Conservation (phyloP, 257 asterid species). For the Marsdenia floribunda region DNA sequence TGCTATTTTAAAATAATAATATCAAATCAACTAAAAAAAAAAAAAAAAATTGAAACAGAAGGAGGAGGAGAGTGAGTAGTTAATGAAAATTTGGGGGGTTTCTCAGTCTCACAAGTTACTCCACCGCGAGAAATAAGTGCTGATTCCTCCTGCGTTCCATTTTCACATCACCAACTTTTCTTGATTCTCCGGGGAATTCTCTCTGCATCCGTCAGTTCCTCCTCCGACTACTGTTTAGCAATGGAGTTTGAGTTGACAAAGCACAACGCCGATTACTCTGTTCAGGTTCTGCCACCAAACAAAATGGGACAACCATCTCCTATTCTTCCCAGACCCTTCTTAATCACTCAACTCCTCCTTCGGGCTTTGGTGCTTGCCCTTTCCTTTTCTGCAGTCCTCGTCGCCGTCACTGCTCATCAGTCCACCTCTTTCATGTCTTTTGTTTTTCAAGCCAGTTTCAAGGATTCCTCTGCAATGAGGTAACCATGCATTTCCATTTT, state of each 20-base stretch:
- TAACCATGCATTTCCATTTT: background rate
- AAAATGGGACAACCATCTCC: background rate
- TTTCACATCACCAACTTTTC: background rate
- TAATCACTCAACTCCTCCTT: slow-evolving; percentile 9
- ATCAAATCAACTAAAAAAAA: too few species aligned
- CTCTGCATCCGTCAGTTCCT: background rate
- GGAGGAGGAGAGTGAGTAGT: too few species aligned
- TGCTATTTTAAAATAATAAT: too few species aligned
- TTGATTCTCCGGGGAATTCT: background rate
- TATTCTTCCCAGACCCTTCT: background rate
- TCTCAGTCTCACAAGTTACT: background rate
- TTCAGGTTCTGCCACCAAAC: background rate
- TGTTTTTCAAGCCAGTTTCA: slow-evolving; percentile 5
- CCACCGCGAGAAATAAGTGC: background rate
- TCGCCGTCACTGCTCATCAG: slow-evolving; percentile 11
- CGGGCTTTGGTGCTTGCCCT: slow-evolving; percentile 11
- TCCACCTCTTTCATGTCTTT: background rate
- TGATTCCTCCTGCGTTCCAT: background rate
- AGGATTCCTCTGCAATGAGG: slow-evolving; percentile 16
- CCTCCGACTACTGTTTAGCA: background rate
- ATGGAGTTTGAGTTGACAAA: slow-evolving; percentile 15
- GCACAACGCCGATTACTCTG: background rate
- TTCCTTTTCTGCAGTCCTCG: slow-evolving; percentile 9
- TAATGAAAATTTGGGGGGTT: too few species aligned
- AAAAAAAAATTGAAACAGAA: too few species aligned